Base-by-base conservation (phyloP, 768 basidiomycete genomes). In the Boletus tylopilopsis region DNA sequence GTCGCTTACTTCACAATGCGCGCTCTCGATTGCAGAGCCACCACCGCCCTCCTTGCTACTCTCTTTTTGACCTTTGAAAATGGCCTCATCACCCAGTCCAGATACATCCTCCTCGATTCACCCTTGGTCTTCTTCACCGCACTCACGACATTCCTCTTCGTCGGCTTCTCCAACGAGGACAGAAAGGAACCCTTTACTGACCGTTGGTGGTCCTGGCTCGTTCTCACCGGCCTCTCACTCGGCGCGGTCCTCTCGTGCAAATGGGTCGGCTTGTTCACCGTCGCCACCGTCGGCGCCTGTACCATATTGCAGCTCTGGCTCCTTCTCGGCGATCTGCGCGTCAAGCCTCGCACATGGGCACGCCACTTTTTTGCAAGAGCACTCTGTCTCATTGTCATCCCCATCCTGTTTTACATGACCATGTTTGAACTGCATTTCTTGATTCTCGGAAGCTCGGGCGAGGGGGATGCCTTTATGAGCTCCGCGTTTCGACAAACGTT, bases 381-480 rank as follows among this genome's bases (percentile, higher is more conserved):
- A 0, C 57, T 96, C 15, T 96, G 95, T 68, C 76, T 98, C 48
- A 97, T 99, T 59, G 75, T 74, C 27, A 65, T 99, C 4, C 95
- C 96, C 4, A 64, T 86, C 27, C 34, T 86, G 32, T 94, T 99
- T 67, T 99, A 99, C 73, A 94, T 98, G 90, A 66, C 74, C 64
- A 96, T 96, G 90, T 99, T 99, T 74, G 79, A 87, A 68, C 84
- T 99, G 45, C 96, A 99, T 67, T 97, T 98, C 71, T 62, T 85
- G 63, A 79, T 99, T 57, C 74, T 99, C 24, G 80, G 83, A 61
- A 88, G 87, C 68, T 88, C 90, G 2, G 96, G 96, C 27, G 95
- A 98, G 45, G 96, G 96, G 0, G 96, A 98, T 65, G 94, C 94
- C 1, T 99, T 99, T 70, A 99, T 99, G 96, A 95, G 90, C 71